Evolutionary conservation across 768 basidiomycete species (phyloP), one percentile per base, ranked within the genome.

Genomic region (Mycena pura): DNA sequence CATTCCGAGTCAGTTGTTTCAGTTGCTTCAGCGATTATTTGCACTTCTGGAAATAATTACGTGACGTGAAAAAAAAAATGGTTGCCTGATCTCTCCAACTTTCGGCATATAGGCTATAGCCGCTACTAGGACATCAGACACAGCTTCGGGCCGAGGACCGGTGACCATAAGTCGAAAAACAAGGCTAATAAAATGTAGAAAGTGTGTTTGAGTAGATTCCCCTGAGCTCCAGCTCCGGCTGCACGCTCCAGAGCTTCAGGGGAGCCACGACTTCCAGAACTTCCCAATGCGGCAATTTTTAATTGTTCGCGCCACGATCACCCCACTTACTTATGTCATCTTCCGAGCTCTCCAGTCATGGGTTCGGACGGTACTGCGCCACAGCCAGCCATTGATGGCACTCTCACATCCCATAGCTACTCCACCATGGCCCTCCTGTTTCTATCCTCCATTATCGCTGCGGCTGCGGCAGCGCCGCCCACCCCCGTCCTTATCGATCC

Each of bases 401-500:
- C 15, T 25, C 15, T 54, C 52, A 39, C 44, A 24, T 41, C 40
- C 47, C 7, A 31, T 22, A 50, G 48, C 25, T n/a, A 22, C 48
- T 36, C 49, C 62, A 57, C 62, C 62, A 63, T 63, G 62, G 47
- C 53, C 27, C 55, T 57, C 55, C 34, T 24, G 13, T 14, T 47
- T 48, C 24, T 57, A 4, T 32, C 55, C 44, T 15, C 62, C 29
- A 38, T 49, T 21, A 21, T 57, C 9, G 41, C 61, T 39, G 55
- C 38, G 36, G 62, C 50, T 10, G 44, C 36, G 17, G 56, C 55
- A 28, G 62, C 43, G 15, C 38, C 56, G 2, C 60, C 62, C 22
- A 11, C 54, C 17, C 36, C 61, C 29, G 15, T 57, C 46, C 11
- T 57, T 41, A 34, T 63, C 56, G 41, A 57, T 62, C 25, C 47